These are phyloP conservation scores for Penicillium desertorum DNA, from an alignment of 495 filamentous ascomycete genomes.

Conservation along the genomic window DNA sequence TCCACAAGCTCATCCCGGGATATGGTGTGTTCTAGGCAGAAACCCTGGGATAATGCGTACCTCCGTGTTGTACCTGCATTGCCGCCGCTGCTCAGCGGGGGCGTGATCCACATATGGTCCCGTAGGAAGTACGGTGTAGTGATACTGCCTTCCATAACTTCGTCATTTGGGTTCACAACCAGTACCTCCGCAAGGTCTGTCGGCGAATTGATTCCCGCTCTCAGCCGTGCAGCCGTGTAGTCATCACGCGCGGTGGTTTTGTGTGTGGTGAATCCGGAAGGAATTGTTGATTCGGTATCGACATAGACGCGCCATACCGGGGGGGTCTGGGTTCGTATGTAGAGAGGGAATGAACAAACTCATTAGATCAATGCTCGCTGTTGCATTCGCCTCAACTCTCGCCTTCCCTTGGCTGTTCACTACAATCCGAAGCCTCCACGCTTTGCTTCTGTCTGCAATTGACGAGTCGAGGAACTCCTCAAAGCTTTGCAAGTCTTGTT, in stretches of 20 bases:
- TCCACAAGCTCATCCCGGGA: constrained; percentile 55
- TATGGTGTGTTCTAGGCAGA: constrained; percentile 64
- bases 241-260: constrained; percentile 69
- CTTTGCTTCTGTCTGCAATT: constrained; percentile 37
- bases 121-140: constrained; percentile 80
- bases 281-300: constrained; percentile 50
- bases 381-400: constrained; percentile 48
- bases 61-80: constrained; percentile 79
- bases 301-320: constrained; percentile 52
- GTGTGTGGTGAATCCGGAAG: constrained; percentile 67
- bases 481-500: constrained; percentile 31
- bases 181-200: constrained; percentile 67
- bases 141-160: constrained; percentile 84
- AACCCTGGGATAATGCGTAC: constrained; percentile 67
- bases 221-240: constrained; percentile 63
- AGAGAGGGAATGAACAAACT: constrained; percentile 54
- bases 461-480: constrained; percentile 32
- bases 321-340: constrained; percentile 5
- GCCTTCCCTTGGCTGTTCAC: constrained; percentile 51
- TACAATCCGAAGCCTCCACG: constrained; percentile 55
- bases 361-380: constrained; percentile 47
- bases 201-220: constrained; percentile 53
- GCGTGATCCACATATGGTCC: constrained; percentile 40
- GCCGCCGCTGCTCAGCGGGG: constrained; percentile 61
- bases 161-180: constrained; percentile 61